Evolutionary conservation across 2,329 filamentous ascomycete genomes (phyloP).

Genomic region (Ceratocystis papillata): DNA sequence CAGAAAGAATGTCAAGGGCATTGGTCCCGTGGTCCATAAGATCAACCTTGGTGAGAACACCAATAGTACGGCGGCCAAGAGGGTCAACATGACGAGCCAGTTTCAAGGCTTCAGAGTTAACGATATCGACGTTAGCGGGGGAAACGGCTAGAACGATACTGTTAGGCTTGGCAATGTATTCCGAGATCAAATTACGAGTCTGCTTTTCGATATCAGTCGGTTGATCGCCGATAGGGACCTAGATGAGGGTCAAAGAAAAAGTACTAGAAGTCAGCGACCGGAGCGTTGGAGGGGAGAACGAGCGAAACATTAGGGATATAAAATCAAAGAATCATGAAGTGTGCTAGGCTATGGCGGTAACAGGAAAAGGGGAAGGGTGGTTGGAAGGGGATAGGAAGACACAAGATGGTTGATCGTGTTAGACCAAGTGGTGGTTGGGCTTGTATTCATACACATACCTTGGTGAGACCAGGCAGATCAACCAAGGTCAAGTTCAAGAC

Average conservation of each 20-base stretch:
- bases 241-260: background rate
- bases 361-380: background rate
- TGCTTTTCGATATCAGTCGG: conserved; percentile 98
- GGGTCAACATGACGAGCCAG: conserved; percentile 94
- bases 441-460: conserved; percentile 44
- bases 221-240: conserved; percentile 95
- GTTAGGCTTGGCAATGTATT: conserved; percentile 98
- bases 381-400: background rate
- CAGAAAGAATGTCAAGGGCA: conserved; percentile 92
- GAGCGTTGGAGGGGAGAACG: conserved; percentile 14
- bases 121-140: conserved; percentile 92
- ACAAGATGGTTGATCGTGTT: background rate
- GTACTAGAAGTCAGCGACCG: conserved; percentile 15
- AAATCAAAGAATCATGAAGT: too few relatives aligned
- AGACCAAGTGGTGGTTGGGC: background rate
- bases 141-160: conserved; percentile 95
- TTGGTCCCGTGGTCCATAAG: conserved; percentile 99
- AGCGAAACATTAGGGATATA: background rate
- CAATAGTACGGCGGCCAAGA: conserved; percentile 86
- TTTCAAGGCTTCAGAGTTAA: conserved; percentile 96
- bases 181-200: conserved; percentile 87
- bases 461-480: conserved; percentile 89
- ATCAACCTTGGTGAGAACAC: conserved; percentile 92
- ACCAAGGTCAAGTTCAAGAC: conserved; percentile 94
- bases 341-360: background rate